Conservation (phyloP, 78 protist species). For the Guillardia theta region DNA sequence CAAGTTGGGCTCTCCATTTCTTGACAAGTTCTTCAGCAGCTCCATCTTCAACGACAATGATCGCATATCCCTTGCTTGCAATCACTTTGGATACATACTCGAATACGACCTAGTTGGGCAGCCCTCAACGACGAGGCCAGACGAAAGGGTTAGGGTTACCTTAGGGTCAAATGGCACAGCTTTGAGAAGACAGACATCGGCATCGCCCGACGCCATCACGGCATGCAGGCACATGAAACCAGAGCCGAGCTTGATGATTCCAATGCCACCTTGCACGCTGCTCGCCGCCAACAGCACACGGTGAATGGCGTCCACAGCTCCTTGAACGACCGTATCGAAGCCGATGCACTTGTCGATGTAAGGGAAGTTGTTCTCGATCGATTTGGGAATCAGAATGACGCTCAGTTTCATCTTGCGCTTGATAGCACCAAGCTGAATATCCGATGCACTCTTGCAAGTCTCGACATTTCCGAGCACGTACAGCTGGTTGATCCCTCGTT, state of each 20-base stretch:
- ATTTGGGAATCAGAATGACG: neutral
- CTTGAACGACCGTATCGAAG: slow-evolving; percentile 33
- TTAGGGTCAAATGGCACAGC: neutral
- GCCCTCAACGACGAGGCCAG: too few relatives aligned
- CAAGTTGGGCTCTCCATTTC: neutral
- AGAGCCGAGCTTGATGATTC: slow-evolving; percentile 27
- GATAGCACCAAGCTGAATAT: neutral
- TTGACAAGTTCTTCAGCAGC: neutral
- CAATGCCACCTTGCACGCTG: slow-evolving; percentile 32
- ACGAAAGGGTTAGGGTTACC: too few relatives aligned
- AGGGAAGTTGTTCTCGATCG: slow-evolving; percentile 35
- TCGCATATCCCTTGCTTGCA: neutral
- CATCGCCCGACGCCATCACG: slow-evolving; percentile 28
- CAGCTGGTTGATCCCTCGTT: slow-evolving; percentile 10
- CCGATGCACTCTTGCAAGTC: neutral
- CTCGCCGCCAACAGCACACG: neutral
- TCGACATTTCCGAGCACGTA: slow-evolving; percentile 34
- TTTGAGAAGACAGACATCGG: slow-evolving; percentile 6
- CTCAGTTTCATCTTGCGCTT: neutral
- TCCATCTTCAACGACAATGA: slow-evolving; percentile 29
- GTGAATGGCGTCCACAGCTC: slow-evolving; percentile 8
- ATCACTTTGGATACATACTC: neutral
- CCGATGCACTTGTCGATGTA: slow-evolving; percentile 46
- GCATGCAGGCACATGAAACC: slow-evolving; percentile 3
- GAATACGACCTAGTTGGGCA: too few relatives aligned